Evolutionary conservation across 139 green algal species (phyloP), one percentile per base, ranked within the genome.

Genomic region (Nannochloris sp.): DNA sequence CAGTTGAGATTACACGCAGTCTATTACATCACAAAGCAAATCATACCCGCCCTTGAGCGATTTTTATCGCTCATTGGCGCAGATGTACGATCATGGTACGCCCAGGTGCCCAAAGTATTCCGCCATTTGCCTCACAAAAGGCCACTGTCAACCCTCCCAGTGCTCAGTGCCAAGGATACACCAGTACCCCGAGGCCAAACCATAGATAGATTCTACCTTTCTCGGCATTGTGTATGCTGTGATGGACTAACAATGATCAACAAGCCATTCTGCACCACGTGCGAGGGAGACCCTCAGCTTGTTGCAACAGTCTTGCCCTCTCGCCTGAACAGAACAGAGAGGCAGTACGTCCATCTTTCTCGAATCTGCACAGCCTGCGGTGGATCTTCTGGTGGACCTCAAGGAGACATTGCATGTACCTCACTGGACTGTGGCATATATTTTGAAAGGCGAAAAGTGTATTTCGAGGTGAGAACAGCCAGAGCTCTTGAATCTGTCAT

Each of bases 11-110:
- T 97, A 13, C 70, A 98, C 68, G 86, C 63, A 6, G 40, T 58
- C 3, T 99, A 99, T 82, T 99, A 99, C 83, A 94, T 97, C 74
- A 87, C 75, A 16, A 93, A 91, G 59, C 82, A 89, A 67, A 95
- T 99, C 69, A 83, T 95, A 11, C 91, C 93, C 10, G 82, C 93
- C 0, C 62, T 98, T 59, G 84, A 95, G 49, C 77, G 93, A 26
- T 68, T 93, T 60, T 67, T 98, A n/a, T 79, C 72, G 9, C 82
- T 97, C 61, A 71, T 93, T 29, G 92, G 92, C 0, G 89, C 84
- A 16, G 88, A 96, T 76, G 68, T 94, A 25, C 64, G 62, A n/a
- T 61, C 77, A 31, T 98, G 92, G 92, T 95, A 85, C 69, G 70
- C 63, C 1, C 72, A 67, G 44, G 86, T 97, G 87, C 83, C 83